Evolutionary conservation across 352 stramenopile species (phyloP), one percentile per base, ranked within the genome.

Genomic region (Phytophthora cryptogea): DNA sequence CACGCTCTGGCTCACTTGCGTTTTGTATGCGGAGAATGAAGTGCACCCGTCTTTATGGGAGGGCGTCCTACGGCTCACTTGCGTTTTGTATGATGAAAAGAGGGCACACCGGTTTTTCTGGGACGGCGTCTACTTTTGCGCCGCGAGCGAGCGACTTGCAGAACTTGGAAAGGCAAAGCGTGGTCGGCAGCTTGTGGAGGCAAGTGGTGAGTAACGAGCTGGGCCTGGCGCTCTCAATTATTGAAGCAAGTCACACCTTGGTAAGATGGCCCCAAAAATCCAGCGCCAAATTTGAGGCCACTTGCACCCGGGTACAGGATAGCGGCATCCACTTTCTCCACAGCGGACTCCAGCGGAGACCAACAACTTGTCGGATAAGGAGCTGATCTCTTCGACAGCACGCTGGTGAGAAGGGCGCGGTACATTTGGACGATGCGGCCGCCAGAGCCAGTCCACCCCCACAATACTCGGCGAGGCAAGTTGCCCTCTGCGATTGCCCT

Each of bases 151-250:
- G 36, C 36, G 36, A 41, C 36, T 41, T 20, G 20, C n/a, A 23
- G 20, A 23, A 23, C 8, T 5, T n/a, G 36, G 36, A 41, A 41
- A 41, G 36, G 36, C 36, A 41, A 41, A n/a, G n/a, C 35, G 10
- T 23, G 32, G 14, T 23, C 5, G 35, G 35, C 10, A 11, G 43
- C 36, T 54, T 39, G 51, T 51, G 41, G 36, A 45, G 31, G 45
- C 54, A 50, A 43, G 26, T 32, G 23, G 47, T 43, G 54, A 55
- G 54, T 49, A 62, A 62, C 54, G 20, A 20, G 11, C n/a, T 23
- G 32, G 27, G 54, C 8, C 54, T 62, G 20, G 20, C 20, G 20
- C 20, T 2, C 2, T n/a, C n/a, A n/a, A n/a, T 47, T 55, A 55
- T 54, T 55, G 26, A 47, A 63, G 39, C 20, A 23, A 23, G 20